Evolutionary conservation across 2,329 filamentous ascomycete species (phyloP).

Genomic region (Sordariomycetes sp.): DNA sequence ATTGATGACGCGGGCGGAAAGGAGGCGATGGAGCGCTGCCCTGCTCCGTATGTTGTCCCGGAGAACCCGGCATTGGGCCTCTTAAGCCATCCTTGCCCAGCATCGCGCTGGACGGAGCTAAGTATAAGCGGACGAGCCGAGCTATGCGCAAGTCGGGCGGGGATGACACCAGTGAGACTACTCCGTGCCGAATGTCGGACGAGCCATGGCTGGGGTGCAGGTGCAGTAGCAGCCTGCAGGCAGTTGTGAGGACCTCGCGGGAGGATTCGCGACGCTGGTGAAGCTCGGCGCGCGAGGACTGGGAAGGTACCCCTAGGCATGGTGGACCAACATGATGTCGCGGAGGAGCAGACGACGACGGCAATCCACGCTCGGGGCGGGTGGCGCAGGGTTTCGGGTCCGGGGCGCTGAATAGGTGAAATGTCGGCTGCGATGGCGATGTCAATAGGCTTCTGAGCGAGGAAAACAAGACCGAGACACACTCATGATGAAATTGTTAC

Average conservation of each 20-base stretch:
- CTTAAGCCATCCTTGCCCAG: neutral
- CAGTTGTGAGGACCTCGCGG: neutral
- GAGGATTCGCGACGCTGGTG: neutral
- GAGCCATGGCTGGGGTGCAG: neutral
- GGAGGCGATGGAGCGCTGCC: neutral
- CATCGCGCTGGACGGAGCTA: neutral
- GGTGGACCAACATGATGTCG: constrained; percentile 5
- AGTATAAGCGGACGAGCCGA: neutral
- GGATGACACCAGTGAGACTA: neutral
- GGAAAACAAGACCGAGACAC: neutral
- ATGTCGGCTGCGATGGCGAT: neutral
- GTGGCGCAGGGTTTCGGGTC: constrained; percentile 7
- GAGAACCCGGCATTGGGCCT: neutral
- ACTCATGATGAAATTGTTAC: neutral
- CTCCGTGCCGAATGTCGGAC: neutral
- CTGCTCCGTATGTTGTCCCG: neutral
- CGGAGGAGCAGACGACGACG: neutral
- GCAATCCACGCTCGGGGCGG: neutral
- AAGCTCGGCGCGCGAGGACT: constrained; percentile 4
- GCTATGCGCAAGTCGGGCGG: neutral
- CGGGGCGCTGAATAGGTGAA: neutral
- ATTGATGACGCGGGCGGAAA: neutral
- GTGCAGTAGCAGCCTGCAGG: neutral
- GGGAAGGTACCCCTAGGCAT: constrained; percentile 6
- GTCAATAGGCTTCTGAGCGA: neutral